These are phyloP conservation scores for Diaporthe ampelina DNA, from an alignment of 2,329 filamentous ascomycete genomes.

Conservation along the genomic window DNA sequence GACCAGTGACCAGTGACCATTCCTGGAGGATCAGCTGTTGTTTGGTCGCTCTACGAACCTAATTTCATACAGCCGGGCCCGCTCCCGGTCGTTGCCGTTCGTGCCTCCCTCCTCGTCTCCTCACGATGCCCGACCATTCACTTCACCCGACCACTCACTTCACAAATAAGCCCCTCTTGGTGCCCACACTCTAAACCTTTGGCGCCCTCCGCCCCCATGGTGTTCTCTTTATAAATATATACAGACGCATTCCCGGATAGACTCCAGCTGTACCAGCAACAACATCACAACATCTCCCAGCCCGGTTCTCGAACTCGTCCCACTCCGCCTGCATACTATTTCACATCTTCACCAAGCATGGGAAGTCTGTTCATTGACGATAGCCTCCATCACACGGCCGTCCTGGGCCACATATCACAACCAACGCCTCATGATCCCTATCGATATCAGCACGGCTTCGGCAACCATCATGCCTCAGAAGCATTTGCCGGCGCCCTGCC, in stretches of 20 bases:
- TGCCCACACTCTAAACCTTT: background rate
- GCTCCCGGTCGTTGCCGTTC: slow-evolving; percentile 26
- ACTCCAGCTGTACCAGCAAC: background rate
- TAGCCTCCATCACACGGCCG: slow-evolving; percentile 34
- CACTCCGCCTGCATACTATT: background rate
- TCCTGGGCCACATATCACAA: slow-evolving; percentile 34
- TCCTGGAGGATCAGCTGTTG: background rate
- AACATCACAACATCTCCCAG: background rate
- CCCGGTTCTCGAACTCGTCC: background rate
- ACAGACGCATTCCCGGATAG: background rate
- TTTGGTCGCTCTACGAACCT: slow-evolving; percentile 9
- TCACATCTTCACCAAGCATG: slow-evolving; percentile 8
- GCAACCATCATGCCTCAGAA: slow-evolving; percentile 38
- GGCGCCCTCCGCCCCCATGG: background rate
- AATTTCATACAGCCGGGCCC: slow-evolving; percentile 17
- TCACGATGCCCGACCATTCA: slow-evolving; percentile 20
- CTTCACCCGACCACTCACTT: slow-evolving; percentile 16
- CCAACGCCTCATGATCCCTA: slow-evolving; percentile 35
- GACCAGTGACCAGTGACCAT: slow-evolving; percentile 12
- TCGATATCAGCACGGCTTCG: slow-evolving; percentile 38
- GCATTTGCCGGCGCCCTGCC: slow-evolving; percentile 38
- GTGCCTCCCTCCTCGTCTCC: slow-evolving; percentile 11
- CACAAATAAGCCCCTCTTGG: slow-evolving; percentile 15
- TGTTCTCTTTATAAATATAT: background rate
- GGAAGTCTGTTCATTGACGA: slow-evolving; percentile 37